Evolutionary conservation across 2,329 filamentous ascomycete species (phyloP), one percentile per base, ranked within the genome.

Genomic region (Sporothrix globosa): DNA sequence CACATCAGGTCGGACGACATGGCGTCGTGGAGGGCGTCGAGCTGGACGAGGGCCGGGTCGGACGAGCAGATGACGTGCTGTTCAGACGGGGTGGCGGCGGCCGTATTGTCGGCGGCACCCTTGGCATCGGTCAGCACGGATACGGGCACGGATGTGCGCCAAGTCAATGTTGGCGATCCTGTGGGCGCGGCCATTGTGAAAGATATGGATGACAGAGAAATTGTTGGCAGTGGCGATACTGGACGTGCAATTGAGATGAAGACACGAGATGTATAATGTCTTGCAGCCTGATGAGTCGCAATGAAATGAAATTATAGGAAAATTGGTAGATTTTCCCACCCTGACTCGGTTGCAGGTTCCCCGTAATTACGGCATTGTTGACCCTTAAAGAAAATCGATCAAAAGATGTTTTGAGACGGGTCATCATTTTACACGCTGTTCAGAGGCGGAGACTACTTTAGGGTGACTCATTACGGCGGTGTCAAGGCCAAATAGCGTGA

Each of bases 61-160:
- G 87, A 90, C 39, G 88, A 90, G 77, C 90, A 81, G 74, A 89
- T 79, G 77, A 87, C 90, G 70, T 83, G 81, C 41, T 69, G n/a
- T 11, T 52, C 17, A 9, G 39, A 39, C 9, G 53, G 30, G 14
- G 54, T 46, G 14, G 58, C 21, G 13, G 41, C n/a, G 66, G 52
- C 34, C 4, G 4, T 52, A 54, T 21, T 27, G 21, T 19, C 13
- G 13, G 30, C 52, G 48, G 69, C 52, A 6, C 5, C 34, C 7
- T 34, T 27, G 52, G 24, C 53, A 34, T 56, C 53, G 5, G 3
- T 21, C 7, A 6, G 17, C 4, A 9, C 27, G 19, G 48, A 14
- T 24, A 60, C 67, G n/a, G 63, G 10, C 19, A 71, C 67, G 13
- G 67, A 10, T 24, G 10, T 65, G 11, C 70, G 70, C 69, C 71